Evolutionary conservation across 192 early-diverging fungal species (phyloP).

Genomic region (Coemansia sp.): DNA sequence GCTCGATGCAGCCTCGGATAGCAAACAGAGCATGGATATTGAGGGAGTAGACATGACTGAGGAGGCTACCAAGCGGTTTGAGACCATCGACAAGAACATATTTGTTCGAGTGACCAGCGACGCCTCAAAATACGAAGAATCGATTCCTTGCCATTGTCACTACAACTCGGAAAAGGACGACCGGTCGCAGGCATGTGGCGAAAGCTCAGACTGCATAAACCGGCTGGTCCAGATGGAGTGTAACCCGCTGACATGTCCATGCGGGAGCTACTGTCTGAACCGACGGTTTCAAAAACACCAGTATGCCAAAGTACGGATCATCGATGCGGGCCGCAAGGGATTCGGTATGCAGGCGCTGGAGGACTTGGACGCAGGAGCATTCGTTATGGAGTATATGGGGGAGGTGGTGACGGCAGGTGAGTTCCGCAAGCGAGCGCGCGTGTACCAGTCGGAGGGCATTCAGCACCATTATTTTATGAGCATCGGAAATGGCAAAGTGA

Average conservation of each 20-base stretch:
- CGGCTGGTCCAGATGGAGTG: conserved; percentile 90
- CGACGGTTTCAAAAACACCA: conserved; percentile 82
- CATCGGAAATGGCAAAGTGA: conserved; percentile 87
- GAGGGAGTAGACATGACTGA: conserved; percentile 35
- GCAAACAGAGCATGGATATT: conserved; percentile 17
- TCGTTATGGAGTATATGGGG: conserved; percentile 98
- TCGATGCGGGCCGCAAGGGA: conserved; percentile 90
- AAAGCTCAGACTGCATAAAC: conserved; percentile 88
- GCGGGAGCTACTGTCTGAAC: conserved; percentile 85
- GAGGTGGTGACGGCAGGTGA: conserved; percentile 83
- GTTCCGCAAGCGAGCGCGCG: conserved; percentile 78
- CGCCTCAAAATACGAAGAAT: conserved; percentile 41
- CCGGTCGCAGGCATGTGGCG: conserved; percentile 80
- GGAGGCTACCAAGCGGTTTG: conserved; percentile 28
- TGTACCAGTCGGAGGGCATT: conserved; percentile 76
- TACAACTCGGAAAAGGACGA: conserved; percentile 58
- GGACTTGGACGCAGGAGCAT: conserved; percentile 68
- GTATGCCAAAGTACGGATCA: conserved; percentile 83
- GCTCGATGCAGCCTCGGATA: conserved; percentile 1
- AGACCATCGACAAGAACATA: conserved; percentile 39
- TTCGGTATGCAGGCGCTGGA: conserved; percentile 82
- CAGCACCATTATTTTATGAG: conserved; percentile 99
- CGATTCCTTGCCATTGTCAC: conserved; percentile 46
- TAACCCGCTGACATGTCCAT: conserved; percentile 81
- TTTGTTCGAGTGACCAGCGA: conserved; percentile 43